A percentile compares a stretch with the other conserved stretches of the same genome.
phyloP scores from a whole-genome alignment of 345 rosid species.

The Camelina sativa region DNA sequence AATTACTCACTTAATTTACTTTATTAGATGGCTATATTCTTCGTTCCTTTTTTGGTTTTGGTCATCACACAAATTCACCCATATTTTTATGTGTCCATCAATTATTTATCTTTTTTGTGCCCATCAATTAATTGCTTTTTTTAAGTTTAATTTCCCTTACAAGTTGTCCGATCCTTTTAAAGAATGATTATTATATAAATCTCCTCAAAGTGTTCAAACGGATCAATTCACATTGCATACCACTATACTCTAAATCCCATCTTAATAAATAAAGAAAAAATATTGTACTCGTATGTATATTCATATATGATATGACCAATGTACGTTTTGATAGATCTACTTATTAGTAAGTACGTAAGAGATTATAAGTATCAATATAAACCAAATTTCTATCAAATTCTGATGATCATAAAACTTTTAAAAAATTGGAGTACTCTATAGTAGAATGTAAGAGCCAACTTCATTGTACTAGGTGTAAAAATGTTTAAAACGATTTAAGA shows the following conservation, averaged over 20 bases:
- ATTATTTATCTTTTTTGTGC: background rate
- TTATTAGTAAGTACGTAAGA: background rate
- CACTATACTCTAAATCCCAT: background rate
- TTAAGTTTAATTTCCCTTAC: background rate
- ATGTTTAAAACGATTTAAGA: background rate
- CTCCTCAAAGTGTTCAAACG: background rate
- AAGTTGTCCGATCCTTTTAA: conserved; percentile 8
- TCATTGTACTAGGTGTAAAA: background rate
- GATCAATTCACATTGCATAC: background rate
- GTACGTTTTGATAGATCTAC: background rate
- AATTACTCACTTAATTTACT: too few species aligned
- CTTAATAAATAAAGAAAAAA: background rate
- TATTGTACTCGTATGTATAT: too few species aligned
- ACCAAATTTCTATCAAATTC: background rate
- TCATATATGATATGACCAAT: background rate
- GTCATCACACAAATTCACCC: too few species aligned
- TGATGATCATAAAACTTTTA: background rate
- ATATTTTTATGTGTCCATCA: background rate
- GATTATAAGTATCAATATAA: background rate
- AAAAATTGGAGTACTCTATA: too few species aligned
- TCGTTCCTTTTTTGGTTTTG: too few species aligned
- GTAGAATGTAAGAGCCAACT: background rate
- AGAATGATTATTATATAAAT: background rate
- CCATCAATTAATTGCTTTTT: conserved; percentile 17
- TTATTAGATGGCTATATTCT: too few species aligned